A percentile compares a stretch with the other conserved stretches of the same genome.
Evolutionary conservation across 208 protist species (phyloP).

Genomic region (Entamoeba invadens): DNA sequence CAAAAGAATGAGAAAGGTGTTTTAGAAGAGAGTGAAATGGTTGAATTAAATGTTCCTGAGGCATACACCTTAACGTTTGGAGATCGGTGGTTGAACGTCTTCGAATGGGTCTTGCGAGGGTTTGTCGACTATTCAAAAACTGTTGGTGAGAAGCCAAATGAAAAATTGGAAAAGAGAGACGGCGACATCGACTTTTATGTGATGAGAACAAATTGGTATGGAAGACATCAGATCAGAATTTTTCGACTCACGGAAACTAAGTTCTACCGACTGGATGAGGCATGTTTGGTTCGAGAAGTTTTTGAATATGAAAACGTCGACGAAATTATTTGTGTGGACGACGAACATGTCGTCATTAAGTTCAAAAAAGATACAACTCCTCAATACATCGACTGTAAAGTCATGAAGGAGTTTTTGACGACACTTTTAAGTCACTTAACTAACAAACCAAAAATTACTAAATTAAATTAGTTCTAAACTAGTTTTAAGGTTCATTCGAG

Average conservation of each 20-base stretch:
- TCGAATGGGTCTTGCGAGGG: background rate
- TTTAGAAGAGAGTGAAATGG: background rate
- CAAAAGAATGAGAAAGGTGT: background rate
- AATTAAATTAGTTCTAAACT: background rate
- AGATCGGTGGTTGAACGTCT: background rate
- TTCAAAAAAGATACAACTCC: background rate
- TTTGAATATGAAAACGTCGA: background rate
- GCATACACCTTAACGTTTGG: background rate
- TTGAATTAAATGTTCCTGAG: background rate
- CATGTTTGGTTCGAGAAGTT: background rate
- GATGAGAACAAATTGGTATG: background rate
- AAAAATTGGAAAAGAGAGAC: background rate
- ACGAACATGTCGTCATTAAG: background rate
- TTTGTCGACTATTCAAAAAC: too few species aligned
- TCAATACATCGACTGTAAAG: background rate
- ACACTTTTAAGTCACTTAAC: background rate
- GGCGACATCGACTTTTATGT: background rate
- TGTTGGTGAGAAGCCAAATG: background rate
- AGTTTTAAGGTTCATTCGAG: too few species aligned
- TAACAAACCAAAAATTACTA: background rate
- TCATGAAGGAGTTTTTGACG: background rate
- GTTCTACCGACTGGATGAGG: background rate
- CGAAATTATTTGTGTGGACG: background rate
- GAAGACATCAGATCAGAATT: background rate
- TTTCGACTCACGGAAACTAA: background rate